These are phyloP conservation scores for Juncus inflexus DNA, from an alignment of 176 grass and related monocot genomes.

Conservation along the genomic window DNA sequence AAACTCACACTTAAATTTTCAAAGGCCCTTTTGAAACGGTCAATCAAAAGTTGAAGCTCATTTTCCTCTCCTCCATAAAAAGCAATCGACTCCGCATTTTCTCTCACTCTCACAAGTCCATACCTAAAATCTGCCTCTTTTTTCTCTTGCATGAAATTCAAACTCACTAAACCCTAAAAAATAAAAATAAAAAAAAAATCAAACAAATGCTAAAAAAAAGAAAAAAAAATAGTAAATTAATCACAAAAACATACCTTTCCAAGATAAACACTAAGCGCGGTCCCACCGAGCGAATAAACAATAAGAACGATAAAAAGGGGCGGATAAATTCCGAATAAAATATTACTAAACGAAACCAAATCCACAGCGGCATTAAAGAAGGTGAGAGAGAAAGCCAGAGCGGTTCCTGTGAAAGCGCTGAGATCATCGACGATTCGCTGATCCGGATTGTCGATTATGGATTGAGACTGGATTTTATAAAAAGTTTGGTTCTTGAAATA, in stretches of 20 bases:
- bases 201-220: not conserved
- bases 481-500: conserved; percentile 87
- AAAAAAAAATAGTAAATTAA: conserved; percentile 8
- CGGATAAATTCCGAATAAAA: conserved; percentile 94
- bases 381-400: conserved; percentile 78
- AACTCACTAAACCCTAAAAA: conserved; percentile 78
- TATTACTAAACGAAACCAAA: conserved; percentile 98
- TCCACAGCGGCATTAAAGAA: conserved; percentile 84
- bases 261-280: conserved; percentile 78
- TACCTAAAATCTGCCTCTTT: conserved; percentile 99
- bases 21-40: conserved; percentile 84
- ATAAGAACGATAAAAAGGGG: conserved; percentile 88
- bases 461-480: conserved; percentile 95
- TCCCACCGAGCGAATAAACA: conserved; percentile 94
- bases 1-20: conserved; percentile 80
- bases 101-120: conserved; percentile 90
- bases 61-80: conserved; percentile 96
- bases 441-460: conserved; percentile 90
- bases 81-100: conserved; percentile 98
- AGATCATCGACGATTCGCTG: conserved; percentile 97
- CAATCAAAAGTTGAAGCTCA: conserved; percentile 84
- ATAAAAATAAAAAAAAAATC: conserved; percentile 18
- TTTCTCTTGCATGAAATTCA: conserved; percentile 99
- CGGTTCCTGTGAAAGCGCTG: conserved; percentile 83
- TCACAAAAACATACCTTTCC: conserved; percentile 66